Evolutionary conservation across 495 filamentous ascomycete species (phyloP).

Genomic region (Hyaloscypha variabilis): DNA sequence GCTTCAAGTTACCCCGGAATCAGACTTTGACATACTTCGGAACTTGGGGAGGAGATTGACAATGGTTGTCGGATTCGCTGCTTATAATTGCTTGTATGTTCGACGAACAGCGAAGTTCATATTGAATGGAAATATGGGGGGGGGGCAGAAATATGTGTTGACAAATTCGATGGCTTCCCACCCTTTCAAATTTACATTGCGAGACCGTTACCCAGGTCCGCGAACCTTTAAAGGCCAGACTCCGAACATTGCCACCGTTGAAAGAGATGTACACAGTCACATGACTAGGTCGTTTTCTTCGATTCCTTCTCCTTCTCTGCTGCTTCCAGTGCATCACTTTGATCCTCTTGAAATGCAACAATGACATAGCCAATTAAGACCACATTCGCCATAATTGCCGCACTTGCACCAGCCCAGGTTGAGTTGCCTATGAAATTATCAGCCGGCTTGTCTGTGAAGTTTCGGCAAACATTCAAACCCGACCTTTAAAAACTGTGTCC

Average conservation of each 20-base stretch:
- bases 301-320: slow-evolving; percentile 42
- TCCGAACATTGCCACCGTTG: neutral
- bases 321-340: slow-evolving; percentile 52
- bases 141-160: too few relatives aligned
- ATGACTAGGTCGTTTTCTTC: neutral
- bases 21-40: neutral
- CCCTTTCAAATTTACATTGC: neutral
- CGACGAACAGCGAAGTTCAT: neutral
- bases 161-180: neutral
- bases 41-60: neutral
- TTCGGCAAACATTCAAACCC: slow-evolving; percentile 22
- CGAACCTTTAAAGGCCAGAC: neutral
- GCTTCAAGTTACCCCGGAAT: slow-evolving; percentile 14
- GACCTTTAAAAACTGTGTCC: slow-evolving; percentile 77
- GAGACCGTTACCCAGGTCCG: neutral
- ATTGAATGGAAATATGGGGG: slow-evolving; percentile 4
- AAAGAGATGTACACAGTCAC: neutral
- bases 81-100: slow-evolving; percentile 6
- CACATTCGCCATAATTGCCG: slow-evolving; percentile 88
- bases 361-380: slow-evolving; percentile 90
- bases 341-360: slow-evolving; percentile 91
- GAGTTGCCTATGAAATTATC: slow-evolving; percentile 67
- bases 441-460: slow-evolving; percentile 12
- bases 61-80: slow-evolving; percentile 3
- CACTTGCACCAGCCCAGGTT: slow-evolving; percentile 80